Evolutionary conservation across 441 rosid genomes (phyloP).

Genomic region (Gossypium lobatum): DNA sequence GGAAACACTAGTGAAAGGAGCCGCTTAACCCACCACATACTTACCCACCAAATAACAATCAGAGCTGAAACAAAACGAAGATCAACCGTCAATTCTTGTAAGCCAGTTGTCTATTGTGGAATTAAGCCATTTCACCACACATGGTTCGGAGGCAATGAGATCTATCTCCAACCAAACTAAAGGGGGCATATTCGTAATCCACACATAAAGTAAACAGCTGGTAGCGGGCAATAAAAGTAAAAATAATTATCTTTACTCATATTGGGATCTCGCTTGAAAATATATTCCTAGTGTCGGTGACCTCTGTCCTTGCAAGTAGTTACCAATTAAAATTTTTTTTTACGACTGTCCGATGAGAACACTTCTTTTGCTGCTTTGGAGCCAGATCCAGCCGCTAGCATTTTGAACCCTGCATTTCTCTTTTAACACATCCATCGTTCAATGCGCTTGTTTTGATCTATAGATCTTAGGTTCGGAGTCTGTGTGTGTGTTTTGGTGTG

Average conservation of each 20-base stretch:
- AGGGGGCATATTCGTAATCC: conserved; percentile 18
- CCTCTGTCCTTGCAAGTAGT: background rate
- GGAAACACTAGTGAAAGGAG: background rate
- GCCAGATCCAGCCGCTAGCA: conserved; percentile 2
- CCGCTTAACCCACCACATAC: background rate
- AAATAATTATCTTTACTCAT: background rate
- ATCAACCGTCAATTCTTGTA: background rate
- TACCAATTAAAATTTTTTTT: background rate
- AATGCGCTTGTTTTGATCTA: conserved; percentile 15
- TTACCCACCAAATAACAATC: background rate
- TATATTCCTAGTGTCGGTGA: conserved; percentile 4
- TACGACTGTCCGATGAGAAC: background rate
- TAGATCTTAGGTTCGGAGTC: background rate
- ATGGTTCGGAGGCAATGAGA: background rate
- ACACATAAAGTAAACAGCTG: background rate
- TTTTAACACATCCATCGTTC: background rate
- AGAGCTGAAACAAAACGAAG: background rate
- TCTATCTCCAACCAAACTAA: background rate
- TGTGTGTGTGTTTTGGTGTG: background rate
- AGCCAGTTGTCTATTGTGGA: background rate
- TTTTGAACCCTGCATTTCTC: background rate
- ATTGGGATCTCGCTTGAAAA: background rate
- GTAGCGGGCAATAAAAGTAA: background rate
- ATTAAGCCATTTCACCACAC: background rate
- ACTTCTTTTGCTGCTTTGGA: background rate